A percentile compares a stretch with the other conserved stretches of the same genome.
phyloP scores from a whole-genome alignment of 345 rosid species.

The Gossypium rotundifolium region DNA sequence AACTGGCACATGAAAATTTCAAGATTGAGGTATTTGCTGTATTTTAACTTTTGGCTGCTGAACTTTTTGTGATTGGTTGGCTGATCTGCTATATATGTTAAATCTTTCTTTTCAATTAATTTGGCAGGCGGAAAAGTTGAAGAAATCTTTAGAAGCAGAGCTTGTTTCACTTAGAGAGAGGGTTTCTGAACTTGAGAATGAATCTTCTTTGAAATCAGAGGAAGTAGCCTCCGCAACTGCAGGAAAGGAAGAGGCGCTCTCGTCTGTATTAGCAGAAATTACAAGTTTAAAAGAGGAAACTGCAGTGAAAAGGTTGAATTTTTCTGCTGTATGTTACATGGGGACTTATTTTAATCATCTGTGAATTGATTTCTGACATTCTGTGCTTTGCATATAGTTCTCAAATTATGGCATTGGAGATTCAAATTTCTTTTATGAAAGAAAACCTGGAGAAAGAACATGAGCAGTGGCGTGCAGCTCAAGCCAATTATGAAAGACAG shows the following conservation, averaged over 20 bases:
- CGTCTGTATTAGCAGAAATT: slow-evolving; percentile 59
- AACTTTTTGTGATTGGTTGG: neutral
- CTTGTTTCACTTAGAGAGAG: slow-evolving; percentile 58
- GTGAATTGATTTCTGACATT: slow-evolving; percentile 11
- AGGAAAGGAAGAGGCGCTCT: slow-evolving; percentile 67
- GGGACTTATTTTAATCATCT: neutral
- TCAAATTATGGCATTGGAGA: slow-evolving; percentile 56
- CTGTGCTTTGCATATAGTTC: slow-evolving; percentile 45
- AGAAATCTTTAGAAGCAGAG: slow-evolving; percentile 67
- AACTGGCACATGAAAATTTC: slow-evolving; percentile 72
- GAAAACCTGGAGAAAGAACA: slow-evolving; percentile 68
- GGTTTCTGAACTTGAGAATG: slow-evolving; percentile 67
- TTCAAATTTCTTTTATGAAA: slow-evolving; percentile 54
- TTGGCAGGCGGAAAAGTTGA: slow-evolving; percentile 62
- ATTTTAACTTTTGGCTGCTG: neutral
- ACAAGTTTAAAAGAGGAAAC: slow-evolving; percentile 62
- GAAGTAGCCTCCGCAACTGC: slow-evolving; percentile 57
- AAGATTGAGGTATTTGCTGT: slow-evolving; percentile 55
- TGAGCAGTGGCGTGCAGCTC: slow-evolving; percentile 72
- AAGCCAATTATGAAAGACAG: slow-evolving; percentile 95
- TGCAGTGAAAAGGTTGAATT: slow-evolving; percentile 50
- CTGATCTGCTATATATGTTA: neutral
- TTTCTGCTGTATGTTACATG: slow-evolving; percentile 3
- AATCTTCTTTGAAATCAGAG: slow-evolving; percentile 58
- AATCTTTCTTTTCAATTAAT: neutral